Base-by-base conservation (phyloP, 1,284 basidiomycete genomes). In the Sphaerobolus stellatus region DNA sequence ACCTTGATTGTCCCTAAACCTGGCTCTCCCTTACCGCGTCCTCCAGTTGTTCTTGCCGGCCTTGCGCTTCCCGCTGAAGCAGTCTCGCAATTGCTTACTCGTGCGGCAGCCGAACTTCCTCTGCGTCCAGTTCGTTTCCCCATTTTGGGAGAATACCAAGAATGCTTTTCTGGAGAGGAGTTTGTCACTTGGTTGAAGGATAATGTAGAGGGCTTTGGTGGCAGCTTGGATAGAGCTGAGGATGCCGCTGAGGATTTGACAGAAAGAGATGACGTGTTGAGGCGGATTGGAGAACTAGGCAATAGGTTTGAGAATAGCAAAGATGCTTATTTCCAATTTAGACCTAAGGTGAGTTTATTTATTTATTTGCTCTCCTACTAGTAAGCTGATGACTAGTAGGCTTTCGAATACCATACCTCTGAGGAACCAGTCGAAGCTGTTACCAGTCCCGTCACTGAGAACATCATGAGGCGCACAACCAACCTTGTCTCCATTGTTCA, bases 141-240 rank as follows among this genome's bases (percentile, higher is more conserved):
- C 1, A 76, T 95, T 22, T 70, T 95, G n/a, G 92, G 92, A 25
- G 90, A 92, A 68, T 94, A 94, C 62, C 82, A 85, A 22, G 87
- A 91, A 61, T 89, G 88, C 57, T 94, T 94, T 68, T 84, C 82
- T 4, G 90, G 90, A 48, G 88, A 90, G 40, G 90, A 92, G 58
- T 83, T 92, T 59, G 85, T 85, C 16, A 75, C 77, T 28, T 93
- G 89, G 89, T 70, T 93, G 50, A 80, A 80, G 56, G 78, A 80
- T 56, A 83, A 86, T 58, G 79, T 92, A 4, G 77, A 82, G 57
- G 87, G 78, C 9, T 82, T 92, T 59, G 82, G 80, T 20, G 87
- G 84, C 14, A 86, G 79, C 66, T 74, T 89, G 57, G 90, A 93
- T 59, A 77, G 82, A 45, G 90, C 90, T 3, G 88, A 89, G 61